Evolutionary conservation across 1,139 yeast species (phyloP), one percentile per base, ranked within the genome.

Genomic region (Geotrichum histeridarum): DNA sequence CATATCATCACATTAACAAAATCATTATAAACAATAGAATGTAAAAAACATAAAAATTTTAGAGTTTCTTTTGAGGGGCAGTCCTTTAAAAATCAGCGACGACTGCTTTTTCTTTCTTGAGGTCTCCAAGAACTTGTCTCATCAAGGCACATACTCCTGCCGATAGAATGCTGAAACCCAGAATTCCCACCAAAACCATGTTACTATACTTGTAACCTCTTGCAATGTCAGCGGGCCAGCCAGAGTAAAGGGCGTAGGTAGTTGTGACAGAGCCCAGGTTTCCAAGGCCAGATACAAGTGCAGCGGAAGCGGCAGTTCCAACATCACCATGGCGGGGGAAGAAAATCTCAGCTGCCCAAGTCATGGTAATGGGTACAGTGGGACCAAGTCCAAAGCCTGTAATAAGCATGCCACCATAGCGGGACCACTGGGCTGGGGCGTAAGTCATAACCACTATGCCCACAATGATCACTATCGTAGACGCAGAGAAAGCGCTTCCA

Each of bases 311-410:
- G 2, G 96, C 96, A 54, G 83, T 76, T 5, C 96, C 96, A 50
- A 88, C 83, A 65, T 87, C 95, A 43, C 95, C 95, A 63, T 89
- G 85, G 50, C 80, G 74, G 4, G 78, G 76, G 11, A 78, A 80
- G 72, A 87, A 86, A 47, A 87, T 84, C 64, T 86, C 93, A 0
- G 93, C 84, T 0, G 91, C 73, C 87, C 89, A 82, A 0, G 95
- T 81, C 96, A 88, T 88, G 66, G 86, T 79, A 50, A 86, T 87
- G 35, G 96, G 96, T 27, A 87, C 95, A 0, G 96, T 88, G 18
- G 96, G 94, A 11, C 96, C 96, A 46, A 88, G 76, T 0, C 96
- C 96, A 64, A 83, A 86, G 0, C 96, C 96, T 18, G 87, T 82
- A 64, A 88, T 83, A 55, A 88, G 75, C 55, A 88, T 75, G 0